Conservation (phyloP, 2,329 filamentous ascomycete species). For the Botrytis fragariae region DNA sequence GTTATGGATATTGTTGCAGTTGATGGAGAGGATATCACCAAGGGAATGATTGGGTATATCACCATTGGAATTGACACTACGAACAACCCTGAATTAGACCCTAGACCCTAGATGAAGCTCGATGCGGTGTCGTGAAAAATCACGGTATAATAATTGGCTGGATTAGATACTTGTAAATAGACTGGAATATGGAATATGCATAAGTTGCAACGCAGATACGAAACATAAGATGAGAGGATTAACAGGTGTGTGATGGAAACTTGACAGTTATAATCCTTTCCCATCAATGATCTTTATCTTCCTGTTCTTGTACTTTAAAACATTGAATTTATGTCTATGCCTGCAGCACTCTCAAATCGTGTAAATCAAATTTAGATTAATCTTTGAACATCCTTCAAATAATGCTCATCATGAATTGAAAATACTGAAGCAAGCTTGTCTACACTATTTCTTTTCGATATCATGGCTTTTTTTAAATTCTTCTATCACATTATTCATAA, state of each 20-base stretch:
- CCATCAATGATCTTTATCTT: not conserved
- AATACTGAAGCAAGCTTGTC: not conserved
- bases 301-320: no score
- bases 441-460: not conserved
- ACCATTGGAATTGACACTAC: slow-evolving; percentile 37
- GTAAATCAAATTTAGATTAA: not conserved
- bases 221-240: not conserved
- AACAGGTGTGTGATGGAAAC: not conserved
- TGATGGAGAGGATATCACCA: slow-evolving; percentile 39
- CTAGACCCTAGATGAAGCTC: not conserved
- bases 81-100: not conserved
- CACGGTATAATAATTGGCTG: not conserved
- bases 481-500: not conserved
- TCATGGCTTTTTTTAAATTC: not conserved
- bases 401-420: accelerated
- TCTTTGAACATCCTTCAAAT: not conserved
- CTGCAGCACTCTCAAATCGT: accelerated
- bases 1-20: slow-evolving; percentile 37
- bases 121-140: not conserved
- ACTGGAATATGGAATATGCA: not conserved
- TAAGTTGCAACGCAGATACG: not conserved
- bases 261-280: not conserved
- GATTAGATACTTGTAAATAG: not conserved
- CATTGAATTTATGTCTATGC: not conserved
- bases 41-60: slow-evolving; percentile 41